phyloP scores from a whole-genome alignment of 257 asterid species.

The Solanum gandarillasii region DNA sequence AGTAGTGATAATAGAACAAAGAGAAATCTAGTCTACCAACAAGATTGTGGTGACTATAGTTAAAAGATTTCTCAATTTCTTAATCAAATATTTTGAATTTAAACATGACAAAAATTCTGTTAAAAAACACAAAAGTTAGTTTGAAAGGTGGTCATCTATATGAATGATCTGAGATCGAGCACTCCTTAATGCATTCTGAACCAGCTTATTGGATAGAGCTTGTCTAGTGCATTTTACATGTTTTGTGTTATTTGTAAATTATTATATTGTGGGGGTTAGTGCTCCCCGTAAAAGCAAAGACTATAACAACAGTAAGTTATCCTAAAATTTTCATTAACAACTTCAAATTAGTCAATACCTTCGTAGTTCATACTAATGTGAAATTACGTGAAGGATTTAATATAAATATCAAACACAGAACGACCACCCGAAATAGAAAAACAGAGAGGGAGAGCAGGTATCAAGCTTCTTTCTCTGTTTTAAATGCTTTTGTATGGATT shows the following conservation, averaged over 20 bases:
- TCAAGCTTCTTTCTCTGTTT: slow-evolving; percentile 4
- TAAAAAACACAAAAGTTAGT: no score
- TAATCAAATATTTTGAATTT: no score
- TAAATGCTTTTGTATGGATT: slow-evolving; percentile 2
- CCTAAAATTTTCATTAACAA: not conserved
- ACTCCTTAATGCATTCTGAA: no score
- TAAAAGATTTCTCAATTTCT: not conserved
- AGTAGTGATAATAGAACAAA: not conserved
- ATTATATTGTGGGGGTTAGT: no score
- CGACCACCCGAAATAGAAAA: accelerated
- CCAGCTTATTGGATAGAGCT: not conserved
- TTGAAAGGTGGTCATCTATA: no score
- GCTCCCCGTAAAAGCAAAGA: no score
- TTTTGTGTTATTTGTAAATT: not conserved
- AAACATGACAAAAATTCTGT: not conserved
- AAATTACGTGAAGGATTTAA: not conserved
- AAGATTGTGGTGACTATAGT: not conserved
- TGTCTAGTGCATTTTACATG: no score
- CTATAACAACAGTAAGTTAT: no score
- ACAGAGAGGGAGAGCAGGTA: not conserved
- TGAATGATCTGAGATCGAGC: not conserved
- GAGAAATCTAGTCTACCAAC: not conserved
- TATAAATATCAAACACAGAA: not conserved
- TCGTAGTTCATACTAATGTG: not conserved
- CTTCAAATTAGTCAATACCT: not conserved